Percentiles rank a stretch among this genome's conserved stretches.
phyloP scores from a whole-genome alignment of 169 alveolate species.

The Eimeria acervulina region DNA sequence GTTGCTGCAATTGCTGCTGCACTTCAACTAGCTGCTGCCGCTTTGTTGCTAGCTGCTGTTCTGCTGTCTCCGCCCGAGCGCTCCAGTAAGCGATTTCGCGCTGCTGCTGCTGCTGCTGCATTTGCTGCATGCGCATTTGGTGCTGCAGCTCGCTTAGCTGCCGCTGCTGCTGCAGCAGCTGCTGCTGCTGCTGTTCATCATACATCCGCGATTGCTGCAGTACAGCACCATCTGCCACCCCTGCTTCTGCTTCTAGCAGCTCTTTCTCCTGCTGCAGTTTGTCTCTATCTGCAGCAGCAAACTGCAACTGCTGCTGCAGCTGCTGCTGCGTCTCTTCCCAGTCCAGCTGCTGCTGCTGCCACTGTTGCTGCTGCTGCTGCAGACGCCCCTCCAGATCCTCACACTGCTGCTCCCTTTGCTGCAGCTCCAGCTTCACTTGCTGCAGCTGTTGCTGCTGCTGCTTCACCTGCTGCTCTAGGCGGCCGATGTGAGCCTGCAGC shows the following conservation, averaged over 20 bases:
- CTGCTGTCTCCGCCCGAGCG: slow-evolving; percentile 58
- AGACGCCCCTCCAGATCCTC: background rate
- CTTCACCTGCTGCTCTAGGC: slow-evolving; percentile 30
- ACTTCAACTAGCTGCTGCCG: slow-evolving; percentile 57
- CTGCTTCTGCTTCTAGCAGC: slow-evolving; percentile 26
- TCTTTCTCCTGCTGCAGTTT: slow-evolving; percentile 46
- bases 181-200: slow-evolving; percentile 57
- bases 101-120: slow-evolving; percentile 80
- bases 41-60: slow-evolving; percentile 72
- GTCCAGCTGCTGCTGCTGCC: slow-evolving; percentile 54
- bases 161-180: slow-evolving; percentile 59
- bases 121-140: slow-evolving; percentile 45
- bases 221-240: background rate
- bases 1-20: slow-evolving; percentile 70
- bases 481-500: slow-evolving; percentile 27
- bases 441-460: slow-evolving; percentile 57
- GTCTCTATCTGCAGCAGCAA: slow-evolving; percentile 50
- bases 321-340: slow-evolving; percentile 70
- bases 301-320: slow-evolving; percentile 67
- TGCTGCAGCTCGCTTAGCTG: slow-evolving; percentile 67
- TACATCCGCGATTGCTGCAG: slow-evolving; percentile 53
- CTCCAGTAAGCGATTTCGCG: slow-evolving; percentile 63
- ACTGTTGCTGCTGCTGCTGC: slow-evolving; percentile 73
- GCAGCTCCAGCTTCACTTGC: slow-evolving; percentile 23
- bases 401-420: slow-evolving; percentile 64